Percentiles rank a stretch among this genome's conserved stretches.
Evolutionary conservation across 345 rosid species (phyloP).

Genomic region (Tarenaya hassleriana): DNA sequence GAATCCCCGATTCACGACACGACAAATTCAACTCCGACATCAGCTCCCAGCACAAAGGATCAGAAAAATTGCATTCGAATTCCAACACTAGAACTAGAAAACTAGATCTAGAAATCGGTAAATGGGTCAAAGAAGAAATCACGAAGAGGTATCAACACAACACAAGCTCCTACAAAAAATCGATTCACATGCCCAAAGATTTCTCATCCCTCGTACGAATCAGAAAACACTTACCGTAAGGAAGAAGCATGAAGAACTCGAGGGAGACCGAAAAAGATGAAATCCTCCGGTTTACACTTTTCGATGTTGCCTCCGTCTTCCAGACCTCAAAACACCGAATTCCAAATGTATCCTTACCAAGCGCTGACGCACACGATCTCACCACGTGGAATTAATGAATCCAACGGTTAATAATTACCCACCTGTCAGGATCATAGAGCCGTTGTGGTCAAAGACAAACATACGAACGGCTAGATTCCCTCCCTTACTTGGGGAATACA

Average conservation of each 20-base stretch:
- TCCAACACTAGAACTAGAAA: not conserved
- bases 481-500: too few species aligned
- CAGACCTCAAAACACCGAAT: slow-evolving; percentile 12
- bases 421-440: slow-evolving; percentile 19
- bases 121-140: not conserved
- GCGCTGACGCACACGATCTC: slow-evolving; percentile 2
- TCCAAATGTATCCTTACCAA: slow-evolving; percentile 25
- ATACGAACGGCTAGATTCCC: slow-evolving; percentile 24
- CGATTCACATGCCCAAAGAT: not conserved
- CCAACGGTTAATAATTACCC: not conserved
- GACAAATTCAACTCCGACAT: not conserved
- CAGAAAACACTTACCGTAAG: slow-evolving; percentile 12
- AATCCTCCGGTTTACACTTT: slow-evolving; percentile 17
- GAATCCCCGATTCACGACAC: not conserved
- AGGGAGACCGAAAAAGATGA: slow-evolving; percentile 11
- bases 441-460: slow-evolving; percentile 8
- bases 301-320: slow-evolving; percentile 13
- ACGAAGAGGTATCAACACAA: slow-evolving; percentile 15
- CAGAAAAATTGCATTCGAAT: slow-evolving; percentile 7
- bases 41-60: not conserved
- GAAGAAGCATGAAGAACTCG: slow-evolving; percentile 9
- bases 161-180: not conserved
- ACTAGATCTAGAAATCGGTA: slow-evolving; percentile 23
- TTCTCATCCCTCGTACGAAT: not conserved
- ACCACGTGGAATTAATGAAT: not conserved